These are phyloP conservation scores for Hirsutella thompsonii DNA, from an alignment of 2,329 filamentous ascomycete genomes.

Conservation along the genomic window DNA sequence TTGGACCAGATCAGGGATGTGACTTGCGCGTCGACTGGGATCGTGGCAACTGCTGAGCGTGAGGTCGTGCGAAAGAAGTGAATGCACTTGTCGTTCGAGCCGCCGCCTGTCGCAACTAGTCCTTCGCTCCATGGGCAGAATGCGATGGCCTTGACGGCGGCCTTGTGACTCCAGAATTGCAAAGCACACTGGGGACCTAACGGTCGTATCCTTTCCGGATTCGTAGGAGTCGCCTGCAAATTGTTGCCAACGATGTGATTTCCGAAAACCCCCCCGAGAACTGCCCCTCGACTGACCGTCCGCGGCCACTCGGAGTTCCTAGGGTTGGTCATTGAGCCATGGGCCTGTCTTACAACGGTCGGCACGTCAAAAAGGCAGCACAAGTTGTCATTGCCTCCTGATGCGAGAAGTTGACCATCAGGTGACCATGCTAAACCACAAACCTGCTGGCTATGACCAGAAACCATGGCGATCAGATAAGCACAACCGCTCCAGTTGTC, in stretches of 20 bases:
- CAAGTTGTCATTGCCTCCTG: conserved; percentile 84
- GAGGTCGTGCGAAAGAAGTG: conserved; percentile 88
- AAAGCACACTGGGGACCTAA: conserved; percentile 45
- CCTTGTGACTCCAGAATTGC: conserved; percentile 66
- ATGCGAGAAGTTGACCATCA: conserved; percentile 66
- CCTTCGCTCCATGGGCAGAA: conserved; percentile 91
- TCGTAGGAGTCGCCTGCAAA: conserved; percentile 14
- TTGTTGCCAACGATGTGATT: no score
- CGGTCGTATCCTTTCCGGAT: conserved; percentile 26
- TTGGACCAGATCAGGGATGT: conserved; percentile 86
- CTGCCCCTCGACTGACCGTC: no score
- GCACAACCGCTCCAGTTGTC: conserved; percentile 68
- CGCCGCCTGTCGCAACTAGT: conserved; percentile 80
- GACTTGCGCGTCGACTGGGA: conserved; percentile 85
- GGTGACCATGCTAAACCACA: conserved; percentile 85
- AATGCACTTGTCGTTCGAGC: conserved; percentile 88
- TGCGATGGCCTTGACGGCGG: conserved; percentile 91
- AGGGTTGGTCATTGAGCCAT: not conserved
- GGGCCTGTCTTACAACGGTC: conserved; percentile 30
- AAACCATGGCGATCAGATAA: conserved; percentile 63
- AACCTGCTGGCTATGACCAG: conserved; percentile 75
- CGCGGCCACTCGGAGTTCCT: not conserved
- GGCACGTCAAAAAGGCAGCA: conserved; percentile 69
- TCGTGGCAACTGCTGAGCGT: conserved; percentile 74
- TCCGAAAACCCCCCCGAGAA: no score